Conservation (phyloP, 768 basidiomycete genomes). For the Serendipita vermifera region DNA sequence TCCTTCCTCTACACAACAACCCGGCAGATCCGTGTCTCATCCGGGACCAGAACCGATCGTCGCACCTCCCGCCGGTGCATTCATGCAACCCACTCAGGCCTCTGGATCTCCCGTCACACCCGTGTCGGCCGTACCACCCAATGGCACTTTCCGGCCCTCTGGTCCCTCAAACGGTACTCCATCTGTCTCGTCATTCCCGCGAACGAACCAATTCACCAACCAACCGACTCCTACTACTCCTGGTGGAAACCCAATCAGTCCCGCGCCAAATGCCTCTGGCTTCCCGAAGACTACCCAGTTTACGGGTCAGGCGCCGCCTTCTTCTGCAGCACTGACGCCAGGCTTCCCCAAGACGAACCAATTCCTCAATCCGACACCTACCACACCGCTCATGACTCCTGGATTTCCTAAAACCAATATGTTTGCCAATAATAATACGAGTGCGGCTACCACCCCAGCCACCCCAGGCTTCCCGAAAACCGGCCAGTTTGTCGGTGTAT, state of each 20-base stretch:
- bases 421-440: neutral
- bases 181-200: neutral
- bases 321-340: neutral
- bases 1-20: neutral
- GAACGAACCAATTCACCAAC: too few species aligned
- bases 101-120: neutral
- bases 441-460: neutral
- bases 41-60: conserved; percentile 7
- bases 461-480: neutral
- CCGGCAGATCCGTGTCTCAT: neutral
- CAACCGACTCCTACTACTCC: too few species aligned
- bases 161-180: neutral
- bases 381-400: neutral
- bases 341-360: neutral
- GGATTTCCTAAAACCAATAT: too few species aligned
- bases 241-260: too few species aligned
- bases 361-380: neutral
- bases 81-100: neutral
- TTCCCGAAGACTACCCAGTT: too few species aligned
- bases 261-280: too few species aligned
- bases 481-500: neutral
- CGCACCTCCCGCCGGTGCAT: neutral
- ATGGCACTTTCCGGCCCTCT: too few species aligned
- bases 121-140: neutral
- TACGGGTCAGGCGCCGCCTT: too few species aligned